These are phyloP conservation scores for Ichthyophthirius multifiliis DNA, from an alignment of 169 alveolate genomes.

Conservation along the genomic window DNA sequence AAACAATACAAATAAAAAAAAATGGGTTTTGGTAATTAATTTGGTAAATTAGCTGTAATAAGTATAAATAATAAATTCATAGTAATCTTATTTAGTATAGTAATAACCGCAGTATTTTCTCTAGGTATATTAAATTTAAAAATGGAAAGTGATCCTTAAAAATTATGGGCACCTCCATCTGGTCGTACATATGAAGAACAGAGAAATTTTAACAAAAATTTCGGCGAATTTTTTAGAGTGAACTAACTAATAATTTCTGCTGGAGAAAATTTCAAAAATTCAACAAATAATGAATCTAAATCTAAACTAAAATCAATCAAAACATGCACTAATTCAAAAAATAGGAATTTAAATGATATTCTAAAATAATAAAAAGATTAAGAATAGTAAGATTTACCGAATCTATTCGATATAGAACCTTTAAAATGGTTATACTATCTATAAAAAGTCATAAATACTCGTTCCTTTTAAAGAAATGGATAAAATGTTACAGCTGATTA, in stretches of 20 bases:
- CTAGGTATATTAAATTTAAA: slow-evolving; percentile 20
- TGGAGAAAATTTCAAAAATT: neutral
- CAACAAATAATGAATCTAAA: neutral
- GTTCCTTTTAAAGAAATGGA: slow-evolving; percentile 38
- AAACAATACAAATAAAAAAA: neutral
- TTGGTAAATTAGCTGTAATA: neutral
- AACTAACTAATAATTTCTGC: slow-evolving; percentile 49
- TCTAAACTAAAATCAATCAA: slow-evolving; percentile 43
- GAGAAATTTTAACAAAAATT: slow-evolving; percentile 57
- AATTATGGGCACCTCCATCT: slow-evolving; percentile 74
- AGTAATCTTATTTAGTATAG: slow-evolving; percentile 27
- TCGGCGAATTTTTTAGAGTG: slow-evolving; percentile 77
- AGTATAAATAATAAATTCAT: slow-evolving; percentile 25
- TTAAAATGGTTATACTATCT: slow-evolving; percentile 21
- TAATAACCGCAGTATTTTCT: slow-evolving; percentile 33
- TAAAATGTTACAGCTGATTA: slow-evolving; percentile 52
- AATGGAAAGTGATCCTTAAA: slow-evolving; percentile 65
- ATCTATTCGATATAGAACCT: neutral
- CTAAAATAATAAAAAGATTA: neutral
- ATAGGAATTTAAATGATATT: neutral
- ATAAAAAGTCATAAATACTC: slow-evolving; percentile 49
- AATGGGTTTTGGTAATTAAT: neutral
- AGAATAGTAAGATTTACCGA: slow-evolving; percentile 21
- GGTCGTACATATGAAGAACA: slow-evolving; percentile 69
- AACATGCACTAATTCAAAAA: slow-evolving; percentile 25